Base-by-base conservation (phyloP, 1,284 basidiomycete genomes). In the Ganoderma lingzhi region DNA sequence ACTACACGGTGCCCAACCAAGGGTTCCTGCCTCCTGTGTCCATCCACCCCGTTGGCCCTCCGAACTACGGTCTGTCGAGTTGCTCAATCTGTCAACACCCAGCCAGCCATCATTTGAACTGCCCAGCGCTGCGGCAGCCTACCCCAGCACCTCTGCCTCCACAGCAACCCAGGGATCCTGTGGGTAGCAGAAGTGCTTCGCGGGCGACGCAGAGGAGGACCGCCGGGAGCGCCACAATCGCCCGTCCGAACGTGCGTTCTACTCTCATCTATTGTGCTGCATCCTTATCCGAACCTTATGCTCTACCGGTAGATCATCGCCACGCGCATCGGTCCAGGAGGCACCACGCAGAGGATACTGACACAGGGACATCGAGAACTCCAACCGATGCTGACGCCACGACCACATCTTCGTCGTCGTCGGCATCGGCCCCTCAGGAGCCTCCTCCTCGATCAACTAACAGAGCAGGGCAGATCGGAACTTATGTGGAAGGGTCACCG, bases 141-240 rank as follows among this genome's bases (percentile, higher is more conserved):
- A 39, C 39, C 12, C 39, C 9, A 39, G 59, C 39, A 3, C 37
- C 59, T 23, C 39, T 12, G n/a, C 39, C 37, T 41, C n/a, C 10
- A 12, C 39, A 39, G 14, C 39, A 39, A 41, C n/a, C 14, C 14
- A 23, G 59, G 59, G 39, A 61, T 30, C 59, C 59, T 3, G 37
- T 42, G 23, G 23, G 39, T 23, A 61, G 19, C 9, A 15, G 39
- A n/a, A 61, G 39, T 41, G 59, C 59, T 23, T 61, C 59, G n/a
- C 39, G 59, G 14, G 39, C 39, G 12, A 61, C 39, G 23, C 59
- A 61, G 37, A 61, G 39, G 37, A 41, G 23, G 59, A 61, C 2
- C 39, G 59, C 4, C 37, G n/a, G 14, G 59, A 61, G n/a, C 59
- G 37, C 59, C 59, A 61, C 41, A 42, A 61, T 41, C 59, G 37